These are phyloP conservation scores for Salmacisia buchloeana DNA, from an alignment of 1,284 basidiomycete species.

Conservation along the genomic window DNA sequence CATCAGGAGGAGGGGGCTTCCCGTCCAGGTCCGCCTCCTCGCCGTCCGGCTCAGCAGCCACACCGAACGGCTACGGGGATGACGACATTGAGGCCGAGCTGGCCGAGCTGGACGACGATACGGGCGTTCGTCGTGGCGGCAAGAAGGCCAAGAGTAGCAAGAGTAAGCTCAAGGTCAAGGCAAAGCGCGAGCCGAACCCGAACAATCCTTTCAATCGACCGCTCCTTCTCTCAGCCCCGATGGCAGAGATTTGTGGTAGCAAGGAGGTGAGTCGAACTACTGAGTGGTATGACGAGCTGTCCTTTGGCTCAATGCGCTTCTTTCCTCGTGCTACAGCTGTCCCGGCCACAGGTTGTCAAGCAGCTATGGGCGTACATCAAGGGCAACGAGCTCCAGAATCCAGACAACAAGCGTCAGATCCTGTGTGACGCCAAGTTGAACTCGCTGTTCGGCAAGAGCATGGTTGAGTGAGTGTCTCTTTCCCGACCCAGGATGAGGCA, in stretches of 20 bases:
- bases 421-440: slow-evolving; percentile 67
- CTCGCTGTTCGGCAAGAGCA: slow-evolving; percentile 67
- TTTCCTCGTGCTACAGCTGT: slow-evolving; percentile 55
- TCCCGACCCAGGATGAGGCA: neutral
- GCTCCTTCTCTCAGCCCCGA: slow-evolving; percentile 32
- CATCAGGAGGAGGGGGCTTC: neutral
- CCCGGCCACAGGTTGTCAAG: slow-evolving; percentile 82
- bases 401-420: slow-evolving; percentile 64
- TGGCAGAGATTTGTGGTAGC: slow-evolving; percentile 47
- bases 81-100: slow-evolving; percentile 23
- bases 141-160: slow-evolving; percentile 40
- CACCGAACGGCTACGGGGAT: slow-evolving; percentile 16
- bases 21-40: slow-evolving; percentile 12
- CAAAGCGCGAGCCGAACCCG: slow-evolving; percentile 40
- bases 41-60: slow-evolving; percentile 15
- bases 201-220: slow-evolving; percentile 49
- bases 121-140: neutral
- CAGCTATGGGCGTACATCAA: slow-evolving; percentile 80
- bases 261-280: slow-evolving; percentile 35
- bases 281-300: neutral
- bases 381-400: slow-evolving; percentile 69
- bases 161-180: slow-evolving; percentile 23
- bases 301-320: neutral
- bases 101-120: slow-evolving; percentile 12
- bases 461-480: slow-evolving; percentile 58